A percentile compares a stretch with the other conserved stretches of the same genome.
Evolutionary conservation across 2,329 filamentous ascomycete genomes (phyloP).

Genomic region (Ceratocystis albifundus): DNA sequence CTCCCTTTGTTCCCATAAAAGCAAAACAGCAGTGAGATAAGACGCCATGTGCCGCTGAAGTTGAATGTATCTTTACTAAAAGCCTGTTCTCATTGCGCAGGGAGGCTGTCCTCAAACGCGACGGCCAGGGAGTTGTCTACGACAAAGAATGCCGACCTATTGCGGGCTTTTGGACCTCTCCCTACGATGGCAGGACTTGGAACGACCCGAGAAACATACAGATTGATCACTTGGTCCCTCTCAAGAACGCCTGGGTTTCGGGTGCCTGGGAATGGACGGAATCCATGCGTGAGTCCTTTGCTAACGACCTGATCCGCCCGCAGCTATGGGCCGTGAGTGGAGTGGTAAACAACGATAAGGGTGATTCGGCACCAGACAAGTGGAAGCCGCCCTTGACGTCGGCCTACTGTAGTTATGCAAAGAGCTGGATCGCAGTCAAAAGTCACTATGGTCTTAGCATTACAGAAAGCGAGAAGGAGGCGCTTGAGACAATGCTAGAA

Average conservation of each 20-base stretch:
- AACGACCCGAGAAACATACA: conserved; percentile 58
- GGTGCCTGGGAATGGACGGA: conserved; percentile 64
- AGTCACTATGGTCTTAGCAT: conserved; percentile 56
- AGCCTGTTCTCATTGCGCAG: conserved; percentile 25
- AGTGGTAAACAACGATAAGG: conserved; percentile 60
- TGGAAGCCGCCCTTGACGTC: conserved; percentile 61
- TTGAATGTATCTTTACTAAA: neutral
- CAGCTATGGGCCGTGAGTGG: conserved; percentile 73
- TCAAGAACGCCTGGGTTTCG: conserved; percentile 71
- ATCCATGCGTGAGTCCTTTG: conserved; percentile 53
- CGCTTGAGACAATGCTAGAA: conserved; percentile 52
- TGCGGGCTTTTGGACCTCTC: conserved; percentile 57
- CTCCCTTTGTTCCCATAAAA: too few relatives aligned
- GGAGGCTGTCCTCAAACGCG: conserved; percentile 61
- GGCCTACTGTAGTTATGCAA: conserved; percentile 70
- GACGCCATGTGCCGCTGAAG: too few relatives aligned
- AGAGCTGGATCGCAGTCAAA: conserved; percentile 70
- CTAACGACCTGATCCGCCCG: conserved; percentile 64
- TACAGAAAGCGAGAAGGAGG: conserved; percentile 59
- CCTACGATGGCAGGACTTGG: conserved; percentile 65
- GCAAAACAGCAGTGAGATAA: neutral
- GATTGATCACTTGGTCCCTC: conserved; percentile 73
- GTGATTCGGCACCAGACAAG: conserved; percentile 59
- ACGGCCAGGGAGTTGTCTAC: conserved; percentile 52
- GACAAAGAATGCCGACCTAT: conserved; percentile 50